phyloP scores from a whole-genome alignment of 768 basidiomycete species.

The Amanita rubescens region DNA sequence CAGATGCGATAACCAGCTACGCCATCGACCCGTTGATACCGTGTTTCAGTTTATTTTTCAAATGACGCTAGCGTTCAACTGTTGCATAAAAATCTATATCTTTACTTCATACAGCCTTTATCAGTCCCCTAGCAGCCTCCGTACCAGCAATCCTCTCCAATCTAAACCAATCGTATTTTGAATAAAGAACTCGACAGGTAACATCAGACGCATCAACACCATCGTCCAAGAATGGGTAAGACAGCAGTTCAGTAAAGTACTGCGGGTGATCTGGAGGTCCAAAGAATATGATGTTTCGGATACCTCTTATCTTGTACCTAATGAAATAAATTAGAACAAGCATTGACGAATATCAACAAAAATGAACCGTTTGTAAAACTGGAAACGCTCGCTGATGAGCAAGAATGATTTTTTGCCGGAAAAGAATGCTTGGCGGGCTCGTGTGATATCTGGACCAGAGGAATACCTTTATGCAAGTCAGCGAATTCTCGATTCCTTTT shows the following conservation, averaged over 20 bases:
- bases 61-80: not conserved
- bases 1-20: conserved; percentile 83
- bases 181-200: conserved; percentile 74
- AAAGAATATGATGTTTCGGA: conserved; percentile 91
- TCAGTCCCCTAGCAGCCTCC: conserved; percentile 34
- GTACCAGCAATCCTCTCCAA: conserved; percentile 79
- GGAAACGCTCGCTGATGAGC: conserved; percentile 94
- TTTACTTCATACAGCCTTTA: conserved; percentile 21
- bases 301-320: conserved; percentile 90
- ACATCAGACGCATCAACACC: conserved; percentile 85
- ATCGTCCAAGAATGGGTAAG: conserved; percentile 86
- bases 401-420: conserved; percentile 79
- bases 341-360: not conserved
- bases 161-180: conserved; percentile 82
- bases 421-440: conserved; percentile 92
- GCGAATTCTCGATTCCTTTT: not conserved
- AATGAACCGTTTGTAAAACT: conserved; percentile 83
- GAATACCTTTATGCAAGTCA: conserved; percentile 57
- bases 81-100: no score
- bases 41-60: not conserved
- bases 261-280: conserved; percentile 84
- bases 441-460: conserved; percentile 87
- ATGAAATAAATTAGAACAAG: not conserved
- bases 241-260: conserved; percentile 87
- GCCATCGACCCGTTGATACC: conserved; percentile 41